These are phyloP conservation scores for Coriaria nepalensis DNA, from an alignment of 306 rosid species.

Conservation along the genomic window DNA sequence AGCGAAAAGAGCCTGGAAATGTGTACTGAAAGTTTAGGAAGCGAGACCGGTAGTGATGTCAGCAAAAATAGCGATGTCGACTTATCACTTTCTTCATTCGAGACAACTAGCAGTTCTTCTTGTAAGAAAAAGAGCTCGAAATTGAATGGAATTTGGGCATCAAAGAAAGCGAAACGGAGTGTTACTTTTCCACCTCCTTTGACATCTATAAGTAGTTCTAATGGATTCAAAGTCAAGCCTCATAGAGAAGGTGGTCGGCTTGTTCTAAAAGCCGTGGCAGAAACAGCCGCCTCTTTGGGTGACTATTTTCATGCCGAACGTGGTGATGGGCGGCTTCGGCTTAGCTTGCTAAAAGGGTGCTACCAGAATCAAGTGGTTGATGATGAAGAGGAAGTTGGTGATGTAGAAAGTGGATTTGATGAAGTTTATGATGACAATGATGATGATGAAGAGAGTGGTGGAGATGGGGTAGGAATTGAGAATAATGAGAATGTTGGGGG, in stretches of 20 bases:
- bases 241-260: conserved; percentile 45
- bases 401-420: background rate
- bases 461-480: conserved; percentile 8
- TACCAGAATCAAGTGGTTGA: background rate
- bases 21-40: conserved; percentile 49
- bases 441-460: background rate
- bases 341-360: conserved; percentile 17
- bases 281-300: conserved; percentile 9
- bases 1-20: conserved; percentile 40
- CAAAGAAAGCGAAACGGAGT: conserved; percentile 15
- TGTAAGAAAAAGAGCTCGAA: background rate
- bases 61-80: conserved; percentile 19
- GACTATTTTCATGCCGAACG: conserved; percentile 33
- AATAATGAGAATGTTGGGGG: conserved; percentile 20
- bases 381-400: background rate
- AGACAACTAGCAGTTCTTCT: background rate
- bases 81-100: conserved; percentile 10
- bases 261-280: conserved; percentile 28
- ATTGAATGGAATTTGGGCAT: background rate
- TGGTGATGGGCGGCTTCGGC: conserved; percentile 36
- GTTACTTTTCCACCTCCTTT: conserved; percentile 43
- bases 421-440: background rate
- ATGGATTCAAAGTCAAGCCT: conserved; percentile 25
- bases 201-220: conserved; percentile 26
- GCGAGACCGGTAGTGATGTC: conserved; percentile 51